Evolutionary conservation across 1,284 basidiomycete species (phyloP).

Genomic region (Meripilus lineatus): DNA sequence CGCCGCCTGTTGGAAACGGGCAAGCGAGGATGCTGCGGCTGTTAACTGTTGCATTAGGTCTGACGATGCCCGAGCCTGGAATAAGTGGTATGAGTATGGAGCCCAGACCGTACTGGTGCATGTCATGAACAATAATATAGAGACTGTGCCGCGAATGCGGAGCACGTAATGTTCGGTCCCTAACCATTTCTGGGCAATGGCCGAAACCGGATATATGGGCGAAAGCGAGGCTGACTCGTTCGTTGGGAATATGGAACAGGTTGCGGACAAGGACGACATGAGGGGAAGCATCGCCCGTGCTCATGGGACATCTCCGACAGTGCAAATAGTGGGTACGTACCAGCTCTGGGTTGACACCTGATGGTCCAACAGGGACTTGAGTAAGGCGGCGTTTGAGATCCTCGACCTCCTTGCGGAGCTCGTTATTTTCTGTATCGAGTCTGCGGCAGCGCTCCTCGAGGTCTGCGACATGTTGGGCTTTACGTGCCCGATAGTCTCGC

Average conservation of each 20-base stretch:
- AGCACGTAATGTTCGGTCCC: too few species aligned
- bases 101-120: too few species aligned
- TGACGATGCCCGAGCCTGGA: constrained; percentile 43
- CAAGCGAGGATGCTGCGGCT: constrained; percentile 39
- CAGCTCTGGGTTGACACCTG: constrained; percentile 33
- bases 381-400: constrained; percentile 19
- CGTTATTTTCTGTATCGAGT: constrained; percentile 50
- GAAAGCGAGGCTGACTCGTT: too few species aligned
- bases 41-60: constrained; percentile 47
- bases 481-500: constrained; percentile 59
- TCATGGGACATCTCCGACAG: background rate
- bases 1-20: constrained; percentile 31
- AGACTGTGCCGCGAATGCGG: constrained; percentile 5
- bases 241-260: too few species aligned
- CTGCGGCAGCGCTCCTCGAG: constrained; percentile 49
- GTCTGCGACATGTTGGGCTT: constrained; percentile 49
- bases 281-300: background rate
- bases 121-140: background rate
- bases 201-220: too few species aligned
- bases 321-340: constrained; percentile 27
- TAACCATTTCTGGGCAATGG: too few species aligned
- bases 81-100: constrained; percentile 5
- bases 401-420: constrained; percentile 44
- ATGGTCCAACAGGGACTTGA: constrained; percentile 8
- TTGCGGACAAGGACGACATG: too few species aligned